Percentiles rank a stretch among this genome's conserved stretches.
Evolutionary conservation across 768 basidiomycete genomes (phyloP).

Genomic region (Epithele typhae): DNA sequence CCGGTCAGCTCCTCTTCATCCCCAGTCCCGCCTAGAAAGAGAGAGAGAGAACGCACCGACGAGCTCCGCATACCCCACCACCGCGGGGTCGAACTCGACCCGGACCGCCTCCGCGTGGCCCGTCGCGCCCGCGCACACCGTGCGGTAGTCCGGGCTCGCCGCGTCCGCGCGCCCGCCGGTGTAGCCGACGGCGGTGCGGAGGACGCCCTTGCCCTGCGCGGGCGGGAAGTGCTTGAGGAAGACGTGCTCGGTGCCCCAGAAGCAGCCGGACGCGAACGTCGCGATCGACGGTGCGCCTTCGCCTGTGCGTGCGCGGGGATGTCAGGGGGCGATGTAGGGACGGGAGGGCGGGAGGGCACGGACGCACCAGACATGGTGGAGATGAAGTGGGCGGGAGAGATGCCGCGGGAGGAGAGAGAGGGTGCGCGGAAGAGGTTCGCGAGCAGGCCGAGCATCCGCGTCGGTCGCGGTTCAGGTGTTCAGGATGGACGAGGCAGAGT

Average conservation of each 20-base stretch:
- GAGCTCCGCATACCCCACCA: conserved; percentile 79
- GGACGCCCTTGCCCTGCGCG: conserved; percentile 64
- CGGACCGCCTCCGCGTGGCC: conserved; percentile 86
- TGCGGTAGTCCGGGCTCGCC: conserved; percentile 58
- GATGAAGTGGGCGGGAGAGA: conserved; percentile 4
- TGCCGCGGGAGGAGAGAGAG: conserved; percentile 2
- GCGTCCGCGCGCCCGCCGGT: conserved; percentile 62
- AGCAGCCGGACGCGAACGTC: conserved; percentile 63
- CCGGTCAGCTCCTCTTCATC: not conserved
- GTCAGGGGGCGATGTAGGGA: not conserved
- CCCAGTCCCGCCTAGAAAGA: not conserved
- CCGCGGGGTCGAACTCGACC: conserved; percentile 79
- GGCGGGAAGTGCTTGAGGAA: conserved; percentile 77
- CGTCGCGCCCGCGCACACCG: conserved; percentile 78
- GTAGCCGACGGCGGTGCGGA: conserved; percentile 75
- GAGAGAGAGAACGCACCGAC: conserved; percentile 54
- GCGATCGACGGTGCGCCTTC: conserved; percentile 38
- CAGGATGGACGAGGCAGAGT: not conserved
- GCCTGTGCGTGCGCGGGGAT: not conserved
- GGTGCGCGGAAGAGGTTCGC: conserved; percentile 4
- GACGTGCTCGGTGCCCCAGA: conserved; percentile 87
- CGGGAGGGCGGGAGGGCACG: not conserved
- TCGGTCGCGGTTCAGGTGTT: not conserved
- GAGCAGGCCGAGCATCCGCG: conserved; percentile 10
- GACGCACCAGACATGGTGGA: conserved; percentile 18